A percentile compares a stretch with the other conserved stretches of the same genome.
These are phyloP conservation scores for Celoporthe dispersa DNA, from an alignment of 2,329 filamentous ascomycete genomes.

Conservation along the genomic window DNA sequence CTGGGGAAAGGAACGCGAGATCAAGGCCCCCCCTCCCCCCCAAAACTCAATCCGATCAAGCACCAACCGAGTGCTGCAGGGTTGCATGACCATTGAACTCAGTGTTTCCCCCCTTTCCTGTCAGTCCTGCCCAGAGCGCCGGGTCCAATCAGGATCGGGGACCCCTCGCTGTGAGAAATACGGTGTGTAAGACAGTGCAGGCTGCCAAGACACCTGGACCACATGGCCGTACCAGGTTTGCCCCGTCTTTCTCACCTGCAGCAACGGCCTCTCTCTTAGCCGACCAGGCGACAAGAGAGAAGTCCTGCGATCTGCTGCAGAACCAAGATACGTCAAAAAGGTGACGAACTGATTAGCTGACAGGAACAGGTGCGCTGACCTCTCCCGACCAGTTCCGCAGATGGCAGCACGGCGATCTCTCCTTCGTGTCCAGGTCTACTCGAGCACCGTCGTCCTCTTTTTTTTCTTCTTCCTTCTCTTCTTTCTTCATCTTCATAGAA, in stretches of 20 bases:
- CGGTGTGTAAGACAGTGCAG: conserved; percentile 21
- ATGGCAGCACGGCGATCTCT: background rate
- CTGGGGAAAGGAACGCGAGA: background rate
- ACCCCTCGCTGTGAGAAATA: background rate
- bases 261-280: background rate
- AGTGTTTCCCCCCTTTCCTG: conserved; percentile 1
- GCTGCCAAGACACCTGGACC: conserved; percentile 12
- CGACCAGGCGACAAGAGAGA: background rate
- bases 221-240: conserved; percentile 27
- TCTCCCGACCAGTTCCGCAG: background rate
- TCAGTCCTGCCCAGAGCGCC: conserved; percentile 22
- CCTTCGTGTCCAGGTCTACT: background rate
- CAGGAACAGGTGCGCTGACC: background rate
- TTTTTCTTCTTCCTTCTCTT: background rate
- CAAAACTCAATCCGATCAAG: background rate
- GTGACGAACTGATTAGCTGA: background rate
- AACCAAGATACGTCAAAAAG: conserved; percentile 1
- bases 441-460: background rate
- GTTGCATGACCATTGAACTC: conserved; percentile 12
- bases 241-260: conserved; percentile 9
- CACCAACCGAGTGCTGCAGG: background rate
- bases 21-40: no score
- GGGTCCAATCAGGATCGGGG: conserved; percentile 24
- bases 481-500: background rate
- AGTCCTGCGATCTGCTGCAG: background rate